Base-by-base conservation (phyloP, 805 yeast genomes). In the Ogataea saltuana region DNA sequence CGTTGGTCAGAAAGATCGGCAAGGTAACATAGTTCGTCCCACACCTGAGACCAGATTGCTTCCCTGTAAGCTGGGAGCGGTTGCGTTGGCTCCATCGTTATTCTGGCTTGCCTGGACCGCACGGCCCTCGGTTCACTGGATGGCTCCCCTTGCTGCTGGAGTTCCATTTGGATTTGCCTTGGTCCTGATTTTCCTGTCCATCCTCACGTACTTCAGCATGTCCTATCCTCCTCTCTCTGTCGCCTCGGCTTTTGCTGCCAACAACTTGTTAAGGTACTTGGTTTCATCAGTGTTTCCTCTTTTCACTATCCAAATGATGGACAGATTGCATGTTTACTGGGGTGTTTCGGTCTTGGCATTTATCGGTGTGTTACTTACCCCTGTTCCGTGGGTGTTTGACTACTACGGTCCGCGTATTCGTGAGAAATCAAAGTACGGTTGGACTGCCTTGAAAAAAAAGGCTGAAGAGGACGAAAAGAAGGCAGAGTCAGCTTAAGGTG, bases 201-300 rank as follows among this genome's bases (percentile, higher is more conserved):
- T 80, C 36, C 71, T 85, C 57, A 75, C 80, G 36, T 86, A 85
- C 61, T 83, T 85, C 63, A 69, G 85, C 26, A 72, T 80, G 72
- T 63, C 85, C 4, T 86, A 80, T 62, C 91, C 93, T 20, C 88
- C 91, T 35, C 64, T 80, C 25, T 74, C 76, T 25, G 84, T 88
- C 17, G 96, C 96, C 0, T 82, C 91, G n/a, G 91, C 95, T 3
- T 64, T 88, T 48, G 96, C 96, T 26, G 96, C 96, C 11, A 89
- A 88, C 66, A 87, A 86, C 61, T 70, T 89, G 57, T 64, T 83
- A 44, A 77, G 97, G 67, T 88, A 87, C 59, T 53, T 83, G 23
- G 61, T 85, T 48, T 88, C 95, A 8, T 80, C 88, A 6, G 86
- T 81, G 16, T 83, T 89, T 72, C 96, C 96, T 43, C 70, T 89